phyloP scores from a whole-genome alignment of 768 basidiomycete genomes.

The Mycena albidolilacea region DNA sequence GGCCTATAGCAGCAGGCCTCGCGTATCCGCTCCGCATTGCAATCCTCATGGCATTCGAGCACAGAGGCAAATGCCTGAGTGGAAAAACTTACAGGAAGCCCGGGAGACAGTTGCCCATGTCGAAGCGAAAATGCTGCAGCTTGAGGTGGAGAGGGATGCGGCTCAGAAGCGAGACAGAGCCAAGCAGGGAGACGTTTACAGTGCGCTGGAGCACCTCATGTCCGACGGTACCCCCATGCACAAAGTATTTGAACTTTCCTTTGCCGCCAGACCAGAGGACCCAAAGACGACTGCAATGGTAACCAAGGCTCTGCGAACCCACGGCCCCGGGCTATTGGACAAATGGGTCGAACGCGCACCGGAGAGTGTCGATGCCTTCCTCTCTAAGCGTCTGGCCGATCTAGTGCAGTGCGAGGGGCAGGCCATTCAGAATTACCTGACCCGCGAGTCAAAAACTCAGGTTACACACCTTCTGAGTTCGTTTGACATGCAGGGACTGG shows the following conservation, averaged over 20 bases:
- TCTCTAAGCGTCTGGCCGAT: too few relatives aligned
- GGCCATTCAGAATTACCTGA: slow-evolving; percentile 27
- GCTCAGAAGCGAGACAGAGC: too few relatives aligned
- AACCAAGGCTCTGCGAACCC: too few relatives aligned
- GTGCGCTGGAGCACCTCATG: too few relatives aligned
- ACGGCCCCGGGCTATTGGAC: too few relatives aligned
- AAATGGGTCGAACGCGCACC: too few relatives aligned
- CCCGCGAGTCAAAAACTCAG: neutral
- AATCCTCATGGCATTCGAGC: neutral
- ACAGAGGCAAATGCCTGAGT: neutral
- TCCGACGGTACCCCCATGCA: too few relatives aligned
- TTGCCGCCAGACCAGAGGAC: too few relatives aligned
- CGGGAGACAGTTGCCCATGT: neutral
- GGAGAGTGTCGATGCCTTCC: too few relatives aligned
- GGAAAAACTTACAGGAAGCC: neutral
- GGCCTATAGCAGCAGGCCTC: neutral
- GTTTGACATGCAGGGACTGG: slow-evolving; percentile 25
- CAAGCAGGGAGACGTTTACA: too few relatives aligned
- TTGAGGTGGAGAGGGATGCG: neutral
- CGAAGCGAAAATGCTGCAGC: neutral
- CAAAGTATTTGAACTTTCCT: too few relatives aligned
- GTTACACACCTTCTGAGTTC: neutral
- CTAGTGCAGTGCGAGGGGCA: slow-evolving; percentile 7
- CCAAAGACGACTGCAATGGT: too few relatives aligned
- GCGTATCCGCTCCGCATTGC: neutral